A percentile compares a stretch with the other conserved stretches of the same genome.
These are phyloP conservation scores for Tricholoma furcatifolium DNA, from an alignment of 768 basidiomycete species.

Conservation along the genomic window DNA sequence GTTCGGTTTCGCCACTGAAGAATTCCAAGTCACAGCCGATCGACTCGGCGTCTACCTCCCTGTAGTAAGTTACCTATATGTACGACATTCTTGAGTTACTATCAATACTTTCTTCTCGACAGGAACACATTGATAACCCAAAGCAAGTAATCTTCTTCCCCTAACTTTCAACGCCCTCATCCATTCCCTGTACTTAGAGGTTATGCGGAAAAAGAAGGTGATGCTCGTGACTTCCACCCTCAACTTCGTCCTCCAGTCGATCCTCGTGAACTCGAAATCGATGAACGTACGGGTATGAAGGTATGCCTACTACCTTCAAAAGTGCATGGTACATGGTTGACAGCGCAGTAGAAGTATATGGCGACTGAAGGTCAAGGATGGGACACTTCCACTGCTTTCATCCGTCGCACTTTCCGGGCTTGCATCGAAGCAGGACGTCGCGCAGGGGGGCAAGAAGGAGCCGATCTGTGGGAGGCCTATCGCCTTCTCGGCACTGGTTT, in stretches of 20 bases:
- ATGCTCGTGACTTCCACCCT: slow-evolving; percentile 69
- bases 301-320: slow-evolving; percentile 26
- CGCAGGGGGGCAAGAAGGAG: slow-evolving; percentile 49
- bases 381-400: slow-evolving; percentile 73
- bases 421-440: slow-evolving; percentile 72
- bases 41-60: slow-evolving; percentile 78
- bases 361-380: slow-evolving; percentile 65
- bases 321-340: neutral
- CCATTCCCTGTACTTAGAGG: slow-evolving; percentile 38
- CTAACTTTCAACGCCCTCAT: neutral
- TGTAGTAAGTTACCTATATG: slow-evolving; percentile 37
- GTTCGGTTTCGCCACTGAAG: slow-evolving; percentile 61
- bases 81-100: neutral
- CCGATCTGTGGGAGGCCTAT: slow-evolving; percentile 65
- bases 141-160: slow-evolving; percentile 38
- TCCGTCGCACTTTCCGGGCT: slow-evolving; percentile 56
- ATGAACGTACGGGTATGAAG: slow-evolving; percentile 80
- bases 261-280: slow-evolving; percentile 71
- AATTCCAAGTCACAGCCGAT: slow-evolving; percentile 72
- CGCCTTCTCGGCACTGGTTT: slow-evolving; percentile 67
- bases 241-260: slow-evolving; percentile 76
- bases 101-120: neutral
- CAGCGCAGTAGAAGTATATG: slow-evolving; percentile 63
- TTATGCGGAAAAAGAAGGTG: slow-evolving; percentile 66
- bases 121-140: slow-evolving; percentile 82